Conservation (phyloP, 164 flowering plant genomes). For the Tinospora cordifolia region DNA sequence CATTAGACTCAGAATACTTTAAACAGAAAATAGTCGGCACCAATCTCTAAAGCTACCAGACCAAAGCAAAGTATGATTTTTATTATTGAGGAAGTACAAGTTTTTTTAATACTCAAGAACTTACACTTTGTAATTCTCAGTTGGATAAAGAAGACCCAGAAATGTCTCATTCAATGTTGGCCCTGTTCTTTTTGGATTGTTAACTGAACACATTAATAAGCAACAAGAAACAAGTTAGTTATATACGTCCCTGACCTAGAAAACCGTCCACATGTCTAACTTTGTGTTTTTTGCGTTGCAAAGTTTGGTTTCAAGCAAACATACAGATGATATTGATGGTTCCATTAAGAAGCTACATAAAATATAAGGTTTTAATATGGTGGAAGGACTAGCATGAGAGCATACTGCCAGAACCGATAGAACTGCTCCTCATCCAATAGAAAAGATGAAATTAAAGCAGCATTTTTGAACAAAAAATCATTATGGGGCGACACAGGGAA, state of each 20-base stretch:
- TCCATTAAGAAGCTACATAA: neutral
- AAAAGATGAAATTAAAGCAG: neutral
- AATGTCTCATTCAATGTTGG: slow-evolving; percentile 82
- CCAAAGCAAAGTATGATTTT: neutral
- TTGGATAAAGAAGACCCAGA: slow-evolving; percentile 91
- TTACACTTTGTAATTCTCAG: slow-evolving; percentile 97
- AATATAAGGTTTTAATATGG: no score
- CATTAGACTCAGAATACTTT: neutral
- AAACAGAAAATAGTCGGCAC: neutral
- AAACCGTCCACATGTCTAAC: neutral
- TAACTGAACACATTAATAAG: slow-evolving; percentile 48
- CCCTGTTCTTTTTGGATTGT: slow-evolving; percentile 87
- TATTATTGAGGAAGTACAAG: no score
- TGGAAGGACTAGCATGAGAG: neutral
- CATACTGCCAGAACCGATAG: neutral
- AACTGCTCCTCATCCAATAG: neutral
- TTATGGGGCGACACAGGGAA: neutral
- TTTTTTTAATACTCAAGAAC: slow-evolving; percentile 19
- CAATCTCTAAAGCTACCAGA: neutral
- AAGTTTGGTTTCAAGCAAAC: neutral
- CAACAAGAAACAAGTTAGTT: neutral
- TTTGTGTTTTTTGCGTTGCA: neutral
- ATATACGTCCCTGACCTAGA: neutral
- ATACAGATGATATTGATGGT: neutral
- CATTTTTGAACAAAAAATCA: neutral